Base-by-base conservation (phyloP, 116 monocot species). In the Posidonia oceanica region DNA sequence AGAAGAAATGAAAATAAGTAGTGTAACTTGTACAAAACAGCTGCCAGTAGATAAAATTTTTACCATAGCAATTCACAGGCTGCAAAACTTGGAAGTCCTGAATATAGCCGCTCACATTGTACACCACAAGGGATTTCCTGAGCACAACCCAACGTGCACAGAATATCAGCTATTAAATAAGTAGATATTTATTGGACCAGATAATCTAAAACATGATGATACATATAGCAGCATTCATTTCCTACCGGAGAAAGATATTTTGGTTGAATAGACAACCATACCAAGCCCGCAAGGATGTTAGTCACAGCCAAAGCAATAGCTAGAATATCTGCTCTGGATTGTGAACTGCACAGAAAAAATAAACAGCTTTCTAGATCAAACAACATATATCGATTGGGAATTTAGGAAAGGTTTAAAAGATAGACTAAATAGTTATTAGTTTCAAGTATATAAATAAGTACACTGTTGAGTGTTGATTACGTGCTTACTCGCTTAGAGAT, bases 261-360 rank as follows among this genome's bases (percentile, higher is more conserved):
- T 61, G 97, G 97, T 22, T 80, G 80, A 70, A 97, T 97, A 13
- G 97, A 97, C 18, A 97, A 37, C 97, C 97, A 97, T 36, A 91
- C 87, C 15, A 97, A 77, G 18, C 97, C 97, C 58, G 89, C 66
- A 39, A 97, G 92, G 66, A 97, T 63, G 70, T 97, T 83, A 11
- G 92, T 89, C 53, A 92, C 97, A 64, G 92, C 83, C 70, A 97
- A 72, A 69, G 85, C 79, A 75, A 97, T 83, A 63, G 89, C 67
- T 42, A 92, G 77, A 79, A 97, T 89, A 69, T 97, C 97, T 61
- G 97, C 92, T 75, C 92, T 88, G 21, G 97, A 97, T 73, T 97
- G 97, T 75, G 97, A 91, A 81, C 92, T 96, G 77, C 65, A 55
- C 13, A 70, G 57, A 68, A 21, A 80, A 68, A 54, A 66, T 23